These are phyloP conservation scores for Adansonia rubrostipa DNA, from an alignment of 441 rosid species.

Conservation along the genomic window DNA sequence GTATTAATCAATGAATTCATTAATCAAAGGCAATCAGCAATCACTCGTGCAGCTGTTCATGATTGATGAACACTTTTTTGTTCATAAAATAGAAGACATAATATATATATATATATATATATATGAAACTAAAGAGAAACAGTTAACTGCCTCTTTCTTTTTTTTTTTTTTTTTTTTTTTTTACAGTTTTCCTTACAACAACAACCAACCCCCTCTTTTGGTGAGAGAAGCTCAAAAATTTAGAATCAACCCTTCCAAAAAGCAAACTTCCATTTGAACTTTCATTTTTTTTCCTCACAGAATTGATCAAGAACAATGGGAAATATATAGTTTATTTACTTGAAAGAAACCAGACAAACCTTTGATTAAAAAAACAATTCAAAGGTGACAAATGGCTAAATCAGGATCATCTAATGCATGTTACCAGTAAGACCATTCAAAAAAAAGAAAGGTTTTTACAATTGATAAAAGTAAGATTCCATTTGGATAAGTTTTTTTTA, in stretches of 20 bases:
- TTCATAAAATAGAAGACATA: conserved; percentile 1
- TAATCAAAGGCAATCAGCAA: conserved; percentile 8
- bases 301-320: not conserved
- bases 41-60: conserved; percentile 24
- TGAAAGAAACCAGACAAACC: conserved; percentile 10
- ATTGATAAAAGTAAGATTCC: conserved; percentile 17
- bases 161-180: too few species aligned
- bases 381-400: not conserved
- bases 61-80: conserved; percentile 2
- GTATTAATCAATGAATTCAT: conserved; percentile 16
- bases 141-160: not conserved
- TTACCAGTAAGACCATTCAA: conserved; percentile 20
- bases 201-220: conserved; percentile 5
- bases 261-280: not conserved
- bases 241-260: not conserved
- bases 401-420: conserved; percentile 32
- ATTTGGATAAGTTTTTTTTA: conserved; percentile 14
- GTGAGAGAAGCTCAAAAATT: not conserved
- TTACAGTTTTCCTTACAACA: not conserved
- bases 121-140: not conserved
- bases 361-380: not conserved
- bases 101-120: not conserved
- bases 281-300: not conserved
- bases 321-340: not conserved
- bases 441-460: not conserved